A percentile compares a stretch with the other conserved stretches of the same genome.
Conservation (phyloP, 306 rosid genomes). For the Dalbergia cochinchinensis region DNA sequence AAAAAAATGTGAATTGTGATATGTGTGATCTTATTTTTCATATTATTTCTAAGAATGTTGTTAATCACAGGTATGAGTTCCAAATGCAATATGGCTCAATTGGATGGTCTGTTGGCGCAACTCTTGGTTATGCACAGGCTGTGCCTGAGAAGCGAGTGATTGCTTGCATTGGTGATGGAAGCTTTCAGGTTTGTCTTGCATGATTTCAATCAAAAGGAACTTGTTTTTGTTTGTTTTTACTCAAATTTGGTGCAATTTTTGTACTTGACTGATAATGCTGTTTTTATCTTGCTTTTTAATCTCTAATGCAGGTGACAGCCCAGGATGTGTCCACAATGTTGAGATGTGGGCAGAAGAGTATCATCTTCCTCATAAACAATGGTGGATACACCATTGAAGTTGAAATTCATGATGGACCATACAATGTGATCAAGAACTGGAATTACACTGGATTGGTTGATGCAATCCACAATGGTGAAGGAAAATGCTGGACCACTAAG, state of each 20-base stretch:
- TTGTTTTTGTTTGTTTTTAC: background rate
- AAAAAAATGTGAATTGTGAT: background rate
- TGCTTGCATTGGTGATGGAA: slow-evolving; percentile 76
- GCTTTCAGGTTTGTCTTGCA: slow-evolving; percentile 64
- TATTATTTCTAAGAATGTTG: background rate
- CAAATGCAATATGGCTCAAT: slow-evolving; percentile 80
- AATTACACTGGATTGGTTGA: slow-evolving; percentile 68
- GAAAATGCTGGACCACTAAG: slow-evolving; percentile 86
- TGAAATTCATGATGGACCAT: slow-evolving; percentile 79
- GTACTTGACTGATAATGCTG: background rate
- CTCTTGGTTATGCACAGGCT: slow-evolving; percentile 75
- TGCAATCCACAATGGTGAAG: slow-evolving; percentile 75
- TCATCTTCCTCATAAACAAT: slow-evolving; percentile 72
- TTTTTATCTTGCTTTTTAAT: background rate
- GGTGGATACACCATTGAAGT: slow-evolving; percentile 81
- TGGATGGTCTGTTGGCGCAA: slow-evolving; percentile 78
- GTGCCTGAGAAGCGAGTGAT: slow-evolving; percentile 63
- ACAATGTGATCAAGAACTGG: slow-evolving; percentile 77
- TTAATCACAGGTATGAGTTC: slow-evolving; percentile 65
- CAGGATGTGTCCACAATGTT: slow-evolving; percentile 78
- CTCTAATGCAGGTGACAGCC: slow-evolving; percentile 61
- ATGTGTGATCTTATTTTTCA: background rate
- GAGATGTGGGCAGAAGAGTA: slow-evolving; percentile 58
- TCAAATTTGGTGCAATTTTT: background rate
- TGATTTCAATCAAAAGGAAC: background rate